Evolutionary conservation across 2,329 filamentous ascomycete genomes (phyloP).

Genomic region (Pseudomassariella vexata): DNA sequence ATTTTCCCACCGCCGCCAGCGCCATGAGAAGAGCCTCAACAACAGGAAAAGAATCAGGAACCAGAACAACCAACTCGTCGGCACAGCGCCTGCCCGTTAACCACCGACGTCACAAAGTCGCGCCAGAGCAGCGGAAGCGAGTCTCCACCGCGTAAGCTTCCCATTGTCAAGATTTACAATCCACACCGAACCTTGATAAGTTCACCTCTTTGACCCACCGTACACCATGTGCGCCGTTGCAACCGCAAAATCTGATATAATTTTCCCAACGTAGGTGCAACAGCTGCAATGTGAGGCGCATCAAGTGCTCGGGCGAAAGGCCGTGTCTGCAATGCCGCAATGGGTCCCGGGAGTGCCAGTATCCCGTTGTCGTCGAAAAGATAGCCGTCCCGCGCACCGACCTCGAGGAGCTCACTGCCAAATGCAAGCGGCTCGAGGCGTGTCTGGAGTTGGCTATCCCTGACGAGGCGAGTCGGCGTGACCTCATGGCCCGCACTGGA

Average conservation of each 20-base stretch:
- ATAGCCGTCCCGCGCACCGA: constrained; percentile 35
- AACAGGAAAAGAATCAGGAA: too few relatives aligned
- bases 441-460: constrained; percentile 30
- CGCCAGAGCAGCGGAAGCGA: constrained; percentile 39
- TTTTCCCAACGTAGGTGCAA: constrained; percentile 38
- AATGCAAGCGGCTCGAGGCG: constrained; percentile 33
- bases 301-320: constrained; percentile 45
- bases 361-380: constrained; percentile 38
- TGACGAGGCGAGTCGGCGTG: constrained; percentile 27
- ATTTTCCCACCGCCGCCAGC: too few relatives aligned
- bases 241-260: constrained; percentile 1
- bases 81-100: constrained; percentile 41
- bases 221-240: constrained; percentile 2
- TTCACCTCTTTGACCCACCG: background rate
- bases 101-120: constrained; percentile 41
- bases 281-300: constrained; percentile 44
- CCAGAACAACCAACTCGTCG: too few relatives aligned
- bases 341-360: constrained; percentile 39
- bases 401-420: constrained; percentile 33
- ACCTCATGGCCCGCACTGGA: constrained; percentile 25
- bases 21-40: constrained; percentile 3
- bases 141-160: constrained; percentile 46
- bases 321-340: constrained; percentile 40
- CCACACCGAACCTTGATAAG: too few relatives aligned
- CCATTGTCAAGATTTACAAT: too few relatives aligned